Conservation (phyloP, 768 basidiomycete genomes). For the Kwoniella dendrophila region DNA sequence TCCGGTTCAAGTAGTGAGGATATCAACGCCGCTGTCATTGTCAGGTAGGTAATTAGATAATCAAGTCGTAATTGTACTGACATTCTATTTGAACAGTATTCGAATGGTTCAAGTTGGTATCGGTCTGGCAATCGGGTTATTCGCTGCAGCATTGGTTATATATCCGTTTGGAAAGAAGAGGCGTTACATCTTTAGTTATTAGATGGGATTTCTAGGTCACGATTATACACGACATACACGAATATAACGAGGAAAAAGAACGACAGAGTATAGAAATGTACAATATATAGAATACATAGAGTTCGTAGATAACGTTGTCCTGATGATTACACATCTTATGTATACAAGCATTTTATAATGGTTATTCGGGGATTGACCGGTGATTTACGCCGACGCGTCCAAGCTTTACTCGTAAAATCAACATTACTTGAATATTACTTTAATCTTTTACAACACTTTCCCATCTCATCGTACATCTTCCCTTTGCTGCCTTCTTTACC, state of each 20-base stretch:
- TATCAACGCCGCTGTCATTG: constrained; percentile 35
- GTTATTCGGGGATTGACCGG: too few relatives aligned
- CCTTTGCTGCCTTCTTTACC: too few relatives aligned
- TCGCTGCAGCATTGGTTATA: constrained; percentile 41
- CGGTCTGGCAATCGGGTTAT: constrained; percentile 46
- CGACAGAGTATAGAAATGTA: background rate
- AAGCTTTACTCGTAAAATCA: too few relatives aligned
- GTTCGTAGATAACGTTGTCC: too few relatives aligned
- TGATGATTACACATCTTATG: too few relatives aligned
- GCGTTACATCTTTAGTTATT: constrained; percentile 47
- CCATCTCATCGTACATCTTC: too few relatives aligned
- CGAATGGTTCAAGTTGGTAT: constrained; percentile 48
- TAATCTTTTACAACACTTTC: too few relatives aligned
- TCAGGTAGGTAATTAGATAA: constrained; percentile 23
- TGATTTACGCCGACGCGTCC: too few relatives aligned
- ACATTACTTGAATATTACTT: too few relatives aligned
- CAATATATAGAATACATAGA: too few relatives aligned
- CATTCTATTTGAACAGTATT: constrained; percentile 18
- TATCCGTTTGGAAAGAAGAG: constrained; percentile 48
- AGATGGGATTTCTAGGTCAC: background rate
- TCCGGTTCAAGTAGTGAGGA: constrained; percentile 13
- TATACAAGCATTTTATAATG: too few relatives aligned
- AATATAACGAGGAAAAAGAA: background rate
- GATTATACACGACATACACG: background rate
- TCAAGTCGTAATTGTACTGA: background rate